phyloP scores from a whole-genome alignment of 257 asterid genomes.

The Solanum medicagineum region DNA sequence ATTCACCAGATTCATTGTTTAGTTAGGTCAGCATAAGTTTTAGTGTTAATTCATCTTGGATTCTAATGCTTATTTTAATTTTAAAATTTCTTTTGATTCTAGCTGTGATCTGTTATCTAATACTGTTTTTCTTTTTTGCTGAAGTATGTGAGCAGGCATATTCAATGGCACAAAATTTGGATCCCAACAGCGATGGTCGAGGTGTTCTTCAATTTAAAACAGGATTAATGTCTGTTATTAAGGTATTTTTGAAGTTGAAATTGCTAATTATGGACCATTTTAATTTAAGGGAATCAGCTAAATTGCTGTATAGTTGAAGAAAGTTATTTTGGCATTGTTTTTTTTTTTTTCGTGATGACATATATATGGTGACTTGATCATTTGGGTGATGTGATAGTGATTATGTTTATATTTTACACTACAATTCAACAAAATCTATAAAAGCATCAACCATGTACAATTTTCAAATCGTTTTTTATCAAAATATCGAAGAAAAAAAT shows the following conservation, averaged over 20 bases:
- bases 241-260: conserved; percentile 39
- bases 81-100: neutral
- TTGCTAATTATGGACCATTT: neutral
- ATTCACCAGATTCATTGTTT: neutral
- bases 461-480: neutral
- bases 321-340: neutral
- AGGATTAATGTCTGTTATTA: conserved; percentile 92
- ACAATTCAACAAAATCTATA: neutral
- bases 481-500: neutral
- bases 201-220: conserved; percentile 99
- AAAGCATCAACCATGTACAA: neutral
- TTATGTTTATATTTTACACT: neutral
- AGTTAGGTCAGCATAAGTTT: neutral
- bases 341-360: neutral
- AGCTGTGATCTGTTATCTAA: neutral
- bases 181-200: conserved; percentile 90
- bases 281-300: neutral
- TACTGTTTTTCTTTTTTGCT: neutral
- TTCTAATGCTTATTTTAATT: neutral
- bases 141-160: conserved; percentile 99
- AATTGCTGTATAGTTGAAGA: neutral
- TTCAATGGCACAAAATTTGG: conserved; percentile 89
- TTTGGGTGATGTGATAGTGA: neutral
- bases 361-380: neutral
- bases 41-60: neutral